phyloP scores from a whole-genome alignment of 345 rosid species.

The Gossypium australe region DNA sequence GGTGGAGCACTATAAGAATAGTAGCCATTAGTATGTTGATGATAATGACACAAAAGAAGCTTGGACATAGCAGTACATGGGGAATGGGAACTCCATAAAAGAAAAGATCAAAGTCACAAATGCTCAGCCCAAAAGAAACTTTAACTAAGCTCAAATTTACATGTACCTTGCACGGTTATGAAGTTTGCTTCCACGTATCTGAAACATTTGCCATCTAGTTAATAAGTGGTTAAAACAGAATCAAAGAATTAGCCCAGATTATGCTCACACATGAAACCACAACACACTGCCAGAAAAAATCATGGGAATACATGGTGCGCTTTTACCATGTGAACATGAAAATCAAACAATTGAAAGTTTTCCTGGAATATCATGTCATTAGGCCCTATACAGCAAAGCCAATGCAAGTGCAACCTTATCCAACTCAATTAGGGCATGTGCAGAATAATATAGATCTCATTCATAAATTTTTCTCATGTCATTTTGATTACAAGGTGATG shows the following conservation, averaged over 20 bases:
- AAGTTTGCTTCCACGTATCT: constrained; percentile 97
- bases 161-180: constrained; percentile 88
- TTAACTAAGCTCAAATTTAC: constrained; percentile 14
- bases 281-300: background rate
- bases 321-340: background rate
- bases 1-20: constrained; percentile 84
- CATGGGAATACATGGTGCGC: background rate
- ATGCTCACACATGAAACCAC: background rate
- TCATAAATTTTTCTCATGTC: background rate
- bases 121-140: background rate
- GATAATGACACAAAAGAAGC: background rate
- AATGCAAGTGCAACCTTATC: background rate
- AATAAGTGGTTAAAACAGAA: background rate
- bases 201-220: constrained; percentile 17
- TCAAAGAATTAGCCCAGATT: background rate
- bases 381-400: constrained; percentile 1
- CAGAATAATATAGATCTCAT: background rate
- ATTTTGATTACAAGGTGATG: background rate
- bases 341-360: background rate
- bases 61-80: background rate
- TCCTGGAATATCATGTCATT: background rate
- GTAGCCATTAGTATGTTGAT: constrained; percentile 10
- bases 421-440: background rate
- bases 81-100: background rate
- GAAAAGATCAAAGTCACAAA: background rate